Evolutionary conservation across 148 eudicot species (phyloP).

Genomic region (Spergularia marina): DNA sequence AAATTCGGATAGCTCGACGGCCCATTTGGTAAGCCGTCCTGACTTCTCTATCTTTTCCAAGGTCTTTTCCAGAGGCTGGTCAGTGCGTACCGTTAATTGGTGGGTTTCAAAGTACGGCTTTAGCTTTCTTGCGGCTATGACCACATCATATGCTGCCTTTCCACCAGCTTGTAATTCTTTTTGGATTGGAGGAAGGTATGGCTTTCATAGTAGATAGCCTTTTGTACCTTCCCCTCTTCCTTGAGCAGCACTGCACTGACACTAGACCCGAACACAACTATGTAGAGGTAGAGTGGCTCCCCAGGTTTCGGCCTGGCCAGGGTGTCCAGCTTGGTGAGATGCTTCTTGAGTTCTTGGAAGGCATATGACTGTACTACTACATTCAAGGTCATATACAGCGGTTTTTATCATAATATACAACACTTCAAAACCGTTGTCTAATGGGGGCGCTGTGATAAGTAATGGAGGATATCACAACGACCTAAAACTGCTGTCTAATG

Average conservation of each 20-base stretch:
- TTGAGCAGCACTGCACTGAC: not conserved
- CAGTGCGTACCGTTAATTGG: not conserved
- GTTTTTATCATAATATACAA: too few species aligned
- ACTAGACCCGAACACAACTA: not conserved
- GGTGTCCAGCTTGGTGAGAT: not conserved
- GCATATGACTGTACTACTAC: too few species aligned
- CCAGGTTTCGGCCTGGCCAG: not conserved
- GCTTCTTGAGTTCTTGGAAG: too few species aligned
- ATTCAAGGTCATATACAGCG: too few species aligned
- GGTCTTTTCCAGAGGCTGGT: not conserved
- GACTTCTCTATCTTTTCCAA: not conserved
- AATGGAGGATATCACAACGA: too few species aligned
- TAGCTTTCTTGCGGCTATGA: not conserved
- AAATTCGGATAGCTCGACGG: not conserved
- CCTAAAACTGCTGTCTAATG: too few species aligned
- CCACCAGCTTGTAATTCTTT: not conserved
- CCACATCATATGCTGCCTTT: not conserved
- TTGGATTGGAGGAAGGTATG: not conserved
- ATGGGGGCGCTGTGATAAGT: too few species aligned
- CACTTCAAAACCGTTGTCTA: too few species aligned
- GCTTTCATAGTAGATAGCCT: not conserved
- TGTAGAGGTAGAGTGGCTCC: not conserved
- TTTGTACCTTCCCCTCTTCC: not conserved
- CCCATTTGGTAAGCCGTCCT: not conserved
- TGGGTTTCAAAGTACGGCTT: not conserved